phyloP scores from a whole-genome alignment of 2,329 filamentous ascomycete species.

The Basipetospora chlamydospora region DNA sequence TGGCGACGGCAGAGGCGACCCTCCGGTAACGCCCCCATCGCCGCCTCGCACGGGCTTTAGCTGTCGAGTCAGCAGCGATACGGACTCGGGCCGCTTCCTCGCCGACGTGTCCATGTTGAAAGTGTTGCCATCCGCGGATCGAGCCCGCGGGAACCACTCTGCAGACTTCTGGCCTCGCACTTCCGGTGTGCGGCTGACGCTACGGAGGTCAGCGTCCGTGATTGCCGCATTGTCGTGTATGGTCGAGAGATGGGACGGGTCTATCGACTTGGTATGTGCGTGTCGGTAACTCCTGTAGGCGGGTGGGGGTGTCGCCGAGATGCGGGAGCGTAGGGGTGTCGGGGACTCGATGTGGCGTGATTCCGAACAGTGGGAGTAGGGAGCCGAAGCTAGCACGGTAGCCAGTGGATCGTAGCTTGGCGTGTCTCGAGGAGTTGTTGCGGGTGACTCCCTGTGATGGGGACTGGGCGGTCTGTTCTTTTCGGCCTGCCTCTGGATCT shows the following conservation, averaged over 20 bases:
- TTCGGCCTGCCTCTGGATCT: background rate
- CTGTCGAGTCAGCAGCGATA: conserved; percentile 3
- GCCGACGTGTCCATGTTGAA: background rate
- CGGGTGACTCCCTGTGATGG: conserved; percentile 38
- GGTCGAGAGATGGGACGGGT: conserved; percentile 2
- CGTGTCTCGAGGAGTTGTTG: conserved; percentile 35
- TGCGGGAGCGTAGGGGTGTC: conserved; percentile 1
- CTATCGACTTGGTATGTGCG: conserved; percentile 5
- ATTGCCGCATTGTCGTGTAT: conserved; percentile 29
- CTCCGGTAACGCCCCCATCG: background rate
- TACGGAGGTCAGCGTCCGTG: conserved; percentile 50
- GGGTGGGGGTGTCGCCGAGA: conserved; percentile 3
- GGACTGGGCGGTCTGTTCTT: conserved; percentile 4
- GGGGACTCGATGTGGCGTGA: conserved; percentile 7
- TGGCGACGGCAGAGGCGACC: background rate
- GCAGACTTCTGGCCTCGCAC: background rate
- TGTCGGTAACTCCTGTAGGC: conserved; percentile 2
- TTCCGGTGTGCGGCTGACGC: conserved; percentile 33
- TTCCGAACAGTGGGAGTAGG: conserved; percentile 1
- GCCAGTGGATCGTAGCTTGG: conserved; percentile 8
- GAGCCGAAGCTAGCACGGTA: conserved; percentile 6
- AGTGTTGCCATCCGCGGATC: conserved; percentile 2
- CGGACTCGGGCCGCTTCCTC: background rate
- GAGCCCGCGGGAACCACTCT: background rate
- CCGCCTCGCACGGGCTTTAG: background rate